Percentiles rank a stretch among this genome's conserved stretches.
Conservation (phyloP, 805 yeast species). For the Lachancea nothofagi region DNA sequence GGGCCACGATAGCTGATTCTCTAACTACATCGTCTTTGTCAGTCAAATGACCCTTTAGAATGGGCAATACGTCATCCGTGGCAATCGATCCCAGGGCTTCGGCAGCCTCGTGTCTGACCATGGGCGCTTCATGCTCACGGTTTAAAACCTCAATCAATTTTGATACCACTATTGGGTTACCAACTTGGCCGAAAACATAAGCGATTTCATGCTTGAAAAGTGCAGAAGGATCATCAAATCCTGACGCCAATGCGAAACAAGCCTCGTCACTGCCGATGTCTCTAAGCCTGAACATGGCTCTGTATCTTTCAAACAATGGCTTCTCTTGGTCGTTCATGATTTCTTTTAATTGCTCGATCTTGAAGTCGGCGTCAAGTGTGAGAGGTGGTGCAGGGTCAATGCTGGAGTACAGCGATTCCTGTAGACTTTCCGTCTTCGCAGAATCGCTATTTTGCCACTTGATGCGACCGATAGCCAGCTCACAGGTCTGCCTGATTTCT, state of each 20-base stretch:
- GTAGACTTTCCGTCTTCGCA: conserved; percentile 62
- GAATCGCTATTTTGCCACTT: conserved; percentile 79
- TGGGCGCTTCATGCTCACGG: conserved; percentile 79
- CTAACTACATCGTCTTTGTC: conserved; percentile 89
- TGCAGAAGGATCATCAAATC: conserved; percentile 86
- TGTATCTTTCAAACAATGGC: conserved; percentile 87
- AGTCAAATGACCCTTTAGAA: conserved; percentile 67
- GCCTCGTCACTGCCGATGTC: conserved; percentile 94
- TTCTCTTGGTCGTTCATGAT: conserved; percentile 69
- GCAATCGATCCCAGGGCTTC: conserved; percentile 98
- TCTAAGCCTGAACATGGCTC: conserved; percentile 97
- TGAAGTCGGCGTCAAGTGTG: conserved; percentile 54
- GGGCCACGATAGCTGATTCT: conserved; percentile 93
- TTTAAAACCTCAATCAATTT: conserved; percentile 75
- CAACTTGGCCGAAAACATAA: conserved; percentile 94
- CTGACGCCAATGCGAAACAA: conserved; percentile 83
- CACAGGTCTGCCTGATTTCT: conserved; percentile 96
- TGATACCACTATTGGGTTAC: conserved; percentile 90
- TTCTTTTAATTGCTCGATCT: conserved; percentile 58
- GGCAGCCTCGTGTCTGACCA: conserved; percentile 99
- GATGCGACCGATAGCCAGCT: conserved; percentile 91
- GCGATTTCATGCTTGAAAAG: conserved; percentile 97
- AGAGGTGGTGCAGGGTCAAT: conserved; percentile 99
- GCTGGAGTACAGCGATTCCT: conserved; percentile 71
- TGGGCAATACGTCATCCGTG: conserved; percentile 89